Evolutionary conservation across 768 basidiomycete species (phyloP), one percentile per base, ranked within the genome.

Genomic region (Calocybe indica): DNA sequence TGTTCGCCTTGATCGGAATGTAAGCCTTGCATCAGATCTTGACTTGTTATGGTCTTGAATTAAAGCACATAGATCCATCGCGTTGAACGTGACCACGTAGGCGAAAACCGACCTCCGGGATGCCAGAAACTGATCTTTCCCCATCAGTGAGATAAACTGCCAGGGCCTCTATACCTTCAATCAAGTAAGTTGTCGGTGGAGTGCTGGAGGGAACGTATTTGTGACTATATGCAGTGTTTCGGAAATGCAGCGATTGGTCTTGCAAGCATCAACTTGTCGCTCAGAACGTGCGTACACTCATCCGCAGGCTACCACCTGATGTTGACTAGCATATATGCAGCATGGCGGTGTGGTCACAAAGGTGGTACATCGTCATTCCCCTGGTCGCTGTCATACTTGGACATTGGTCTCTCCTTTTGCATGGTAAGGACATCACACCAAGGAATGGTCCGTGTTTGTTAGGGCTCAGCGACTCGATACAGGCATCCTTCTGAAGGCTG

Each of bases 141-240:
- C 12, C 11, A 12, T 5, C 51, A 78, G 76, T 2, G 63, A 75
- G 56, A 63, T 85, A 32, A 62, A 86, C 57, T 87, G 85, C 52
- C 85, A 86, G 56, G 74, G 67, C 5, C 62, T 87, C 15, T 87
- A 85, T 55, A 85, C 82, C 1, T 85, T 84, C 58, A 83, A 82
- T 50, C 74, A 76, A 62, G 72, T 79, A 56, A 31, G 58, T 51
- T 1, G 10, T 36, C n/a, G 38, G 13, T 15, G 6, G 12, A 14
- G n/a, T 9, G 8, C 28, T n/a, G 10, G 28, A 13, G 5, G 1
- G 12, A 41, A 31, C 28, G 29, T 34, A 7, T 1, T 43, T 13
- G 14, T 10, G 35, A 32, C 9, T 11, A 8, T 33, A 33, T n/a
- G 5, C 28, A 76, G 70, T 65, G 70, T 40, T 71, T 79, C 46